Conservation (phyloP, 208 protist species). For the Trypanosoma cruzi region DNA sequence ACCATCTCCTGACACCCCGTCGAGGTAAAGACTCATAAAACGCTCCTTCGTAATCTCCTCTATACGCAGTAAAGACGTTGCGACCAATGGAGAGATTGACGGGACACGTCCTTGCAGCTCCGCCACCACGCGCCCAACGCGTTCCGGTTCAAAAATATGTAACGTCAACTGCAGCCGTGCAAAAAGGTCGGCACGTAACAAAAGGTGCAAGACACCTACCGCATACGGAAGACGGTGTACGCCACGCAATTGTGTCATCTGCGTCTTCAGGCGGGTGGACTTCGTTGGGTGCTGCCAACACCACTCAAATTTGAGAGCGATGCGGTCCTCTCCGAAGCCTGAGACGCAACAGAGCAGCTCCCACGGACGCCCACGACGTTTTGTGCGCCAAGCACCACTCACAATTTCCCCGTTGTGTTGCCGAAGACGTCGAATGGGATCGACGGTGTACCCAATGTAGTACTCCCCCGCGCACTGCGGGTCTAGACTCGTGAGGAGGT, state of each 20-base stretch:
- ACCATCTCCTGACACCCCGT: constrained; percentile 9
- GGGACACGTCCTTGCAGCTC: constrained; percentile 28
- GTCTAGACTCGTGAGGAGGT: constrained; percentile 86
- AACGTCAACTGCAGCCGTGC: constrained; percentile 67
- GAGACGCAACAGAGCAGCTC: constrained; percentile 90
- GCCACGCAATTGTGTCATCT: constrained; percentile 27
- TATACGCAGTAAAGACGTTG: constrained; percentile 54
- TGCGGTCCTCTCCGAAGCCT: constrained; percentile 90
- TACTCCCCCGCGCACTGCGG: constrained; percentile 56
- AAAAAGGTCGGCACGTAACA: constrained; percentile 64
- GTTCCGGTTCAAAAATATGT: constrained; percentile 63
- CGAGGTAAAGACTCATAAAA: constrained; percentile 56
- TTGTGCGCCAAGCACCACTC: constrained; percentile 87
- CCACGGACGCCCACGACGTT: constrained; percentile 87
- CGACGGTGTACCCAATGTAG: constrained; percentile 95
- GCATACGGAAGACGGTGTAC: constrained; percentile 60
- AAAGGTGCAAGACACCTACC: constrained; percentile 57
- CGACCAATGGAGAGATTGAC: constrained; percentile 33
- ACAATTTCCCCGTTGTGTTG: constrained; percentile 96
- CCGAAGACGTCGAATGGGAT: constrained; percentile 90
- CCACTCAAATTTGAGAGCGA: constrained; percentile 96
- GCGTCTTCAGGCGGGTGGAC: constrained; percentile 53
- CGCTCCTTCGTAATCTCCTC: constrained; percentile 50
- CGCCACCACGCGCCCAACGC: constrained; percentile 38
- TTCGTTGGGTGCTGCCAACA: constrained; percentile 91